These are phyloP conservation scores for Clonostachys solani DNA, from an alignment of 2,329 filamentous ascomycete genomes.

Conservation along the genomic window DNA sequence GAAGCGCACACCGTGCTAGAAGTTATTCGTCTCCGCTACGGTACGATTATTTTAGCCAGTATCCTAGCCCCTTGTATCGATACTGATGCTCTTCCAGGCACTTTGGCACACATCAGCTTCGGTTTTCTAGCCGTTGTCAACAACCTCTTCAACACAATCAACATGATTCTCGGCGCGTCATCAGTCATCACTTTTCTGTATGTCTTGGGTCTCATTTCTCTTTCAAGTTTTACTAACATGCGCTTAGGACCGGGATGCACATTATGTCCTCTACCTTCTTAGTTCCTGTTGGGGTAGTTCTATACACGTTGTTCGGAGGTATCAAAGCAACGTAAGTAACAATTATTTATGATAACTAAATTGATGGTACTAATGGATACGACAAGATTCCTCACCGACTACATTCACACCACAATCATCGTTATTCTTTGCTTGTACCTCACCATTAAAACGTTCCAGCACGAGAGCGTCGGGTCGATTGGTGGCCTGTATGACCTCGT, in stretches of 20 bases:
- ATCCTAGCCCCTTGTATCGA: too few species aligned
- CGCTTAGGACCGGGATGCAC: slow-evolving; percentile 17
- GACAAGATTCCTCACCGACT: background rate
- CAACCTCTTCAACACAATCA: slow-evolving; percentile 77
- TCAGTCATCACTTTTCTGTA: slow-evolving; percentile 36
- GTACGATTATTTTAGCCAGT: slow-evolving; percentile 20
- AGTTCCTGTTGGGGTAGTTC: slow-evolving; percentile 70
- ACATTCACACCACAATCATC: slow-evolving; percentile 71
- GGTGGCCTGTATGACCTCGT: slow-evolving; percentile 63
- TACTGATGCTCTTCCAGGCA: too few species aligned
- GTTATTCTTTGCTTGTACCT: slow-evolving; percentile 79
- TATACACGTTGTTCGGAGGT: slow-evolving; percentile 62
- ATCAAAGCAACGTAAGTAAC: background rate
- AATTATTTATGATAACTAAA: too few species aligned
- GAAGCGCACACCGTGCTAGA: slow-evolving; percentile 79
- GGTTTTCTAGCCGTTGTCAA: slow-evolving; percentile 75
- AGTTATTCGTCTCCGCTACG: slow-evolving; percentile 73
- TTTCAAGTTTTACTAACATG: too few species aligned
- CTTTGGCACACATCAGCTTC: slow-evolving; percentile 65
- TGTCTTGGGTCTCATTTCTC: slow-evolving; percentile 3
- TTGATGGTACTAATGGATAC: too few species aligned
- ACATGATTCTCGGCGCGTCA: slow-evolving; percentile 74
- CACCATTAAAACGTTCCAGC: slow-evolving; percentile 72
- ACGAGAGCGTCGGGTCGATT: slow-evolving; percentile 68
- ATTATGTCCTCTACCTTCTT: slow-evolving; percentile 78